phyloP scores from a whole-genome alignment of 2,329 filamentous ascomycete species.

The Exophiala sp. region DNA sequence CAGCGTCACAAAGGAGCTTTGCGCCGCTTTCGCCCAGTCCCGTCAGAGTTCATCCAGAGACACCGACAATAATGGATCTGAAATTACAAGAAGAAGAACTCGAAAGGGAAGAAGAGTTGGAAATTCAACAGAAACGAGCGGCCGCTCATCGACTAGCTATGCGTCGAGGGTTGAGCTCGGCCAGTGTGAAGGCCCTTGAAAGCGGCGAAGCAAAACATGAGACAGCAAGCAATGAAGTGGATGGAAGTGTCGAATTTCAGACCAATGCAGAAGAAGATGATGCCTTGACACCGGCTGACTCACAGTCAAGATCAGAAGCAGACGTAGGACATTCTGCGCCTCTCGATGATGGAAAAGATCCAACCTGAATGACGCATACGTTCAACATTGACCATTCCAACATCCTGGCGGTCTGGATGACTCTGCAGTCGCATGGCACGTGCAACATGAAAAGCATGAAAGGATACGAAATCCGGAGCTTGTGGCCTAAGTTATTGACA shows the following conservation, averaged over 20 bases:
- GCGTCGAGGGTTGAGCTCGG: conserved; percentile 43
- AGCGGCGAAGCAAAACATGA: conserved; percentile 8
- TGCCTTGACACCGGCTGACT: background rate
- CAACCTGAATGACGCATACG: conserved; percentile 3
- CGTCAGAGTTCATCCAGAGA: conserved; percentile 23
- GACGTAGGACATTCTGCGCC: background rate
- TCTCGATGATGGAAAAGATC: conserved; percentile 6
- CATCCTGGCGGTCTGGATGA: background rate
- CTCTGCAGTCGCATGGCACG: background rate
- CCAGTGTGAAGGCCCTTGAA: background rate
- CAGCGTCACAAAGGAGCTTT: conserved; percentile 30
- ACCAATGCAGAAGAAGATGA: background rate
- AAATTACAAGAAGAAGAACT: conserved; percentile 56
- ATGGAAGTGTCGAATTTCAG: background rate
- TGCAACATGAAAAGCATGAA: background rate
- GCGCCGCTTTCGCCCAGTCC: conserved; percentile 7
- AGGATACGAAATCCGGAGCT: background rate
- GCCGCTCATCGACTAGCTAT: conserved; percentile 56
- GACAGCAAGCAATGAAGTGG: background rate
- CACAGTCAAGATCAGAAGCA: background rate
- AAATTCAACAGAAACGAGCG: conserved; percentile 51
- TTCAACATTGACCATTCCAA: background rate
- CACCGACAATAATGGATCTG: conserved; percentile 53
- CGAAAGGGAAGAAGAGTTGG: conserved; percentile 54
- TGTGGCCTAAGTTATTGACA: background rate